Evolutionary conservation across 2,329 filamentous ascomycete species (phyloP), one percentile per base, ranked within the genome.

Genomic region (Endocalyx cinctus): DNA sequence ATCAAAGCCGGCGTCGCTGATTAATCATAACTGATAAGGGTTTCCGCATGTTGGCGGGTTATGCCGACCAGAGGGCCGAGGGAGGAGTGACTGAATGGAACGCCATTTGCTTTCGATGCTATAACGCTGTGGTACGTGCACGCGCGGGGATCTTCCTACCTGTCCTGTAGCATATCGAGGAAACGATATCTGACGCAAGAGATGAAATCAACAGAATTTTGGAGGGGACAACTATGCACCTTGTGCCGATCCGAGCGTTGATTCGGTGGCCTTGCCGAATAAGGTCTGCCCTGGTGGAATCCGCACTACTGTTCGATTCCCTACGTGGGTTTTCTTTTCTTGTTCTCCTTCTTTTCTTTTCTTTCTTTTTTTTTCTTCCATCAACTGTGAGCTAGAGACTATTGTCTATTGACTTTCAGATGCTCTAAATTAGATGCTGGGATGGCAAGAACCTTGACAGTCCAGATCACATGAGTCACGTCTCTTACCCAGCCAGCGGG

Each of bases 221-320:
- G 33, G 35, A 23, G 36, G 29, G 12, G 34, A 42, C 29, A 37
- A 37, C 23, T 22, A 17, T 5, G 31, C 37, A 10, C 37, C 29
- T 10, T 60, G 57, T 43, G 53, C 51, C 12, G 37, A 39, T 32
- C 31, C 28, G 2, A 47, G 42, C 5, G 52, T 56, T 27, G 66
- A 76, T 36, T 65, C 60, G 4, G 54, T 59, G 13, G 55, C 55
- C 8, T 63, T 79, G 19, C 75, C 74, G 1, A 63, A 65, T 41
- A 61, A 60, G 41, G 66, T 68, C 25, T 77, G 75, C 47, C 55
- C 62, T 4, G 52, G 65, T 15, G 64, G 72, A 31, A 62, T 64
- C 18, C 66, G 70, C 33, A 62, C 64, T 17, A 69, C 74, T 37
- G 59, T 76, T 22, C 69, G 69, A 45, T 76, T 76, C 45, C 72